Percentiles rank a stretch among this genome's conserved stretches.
phyloP scores from a whole-genome alignment of 73 alveolate species.

The Diophrys appendiculata region DNA sequence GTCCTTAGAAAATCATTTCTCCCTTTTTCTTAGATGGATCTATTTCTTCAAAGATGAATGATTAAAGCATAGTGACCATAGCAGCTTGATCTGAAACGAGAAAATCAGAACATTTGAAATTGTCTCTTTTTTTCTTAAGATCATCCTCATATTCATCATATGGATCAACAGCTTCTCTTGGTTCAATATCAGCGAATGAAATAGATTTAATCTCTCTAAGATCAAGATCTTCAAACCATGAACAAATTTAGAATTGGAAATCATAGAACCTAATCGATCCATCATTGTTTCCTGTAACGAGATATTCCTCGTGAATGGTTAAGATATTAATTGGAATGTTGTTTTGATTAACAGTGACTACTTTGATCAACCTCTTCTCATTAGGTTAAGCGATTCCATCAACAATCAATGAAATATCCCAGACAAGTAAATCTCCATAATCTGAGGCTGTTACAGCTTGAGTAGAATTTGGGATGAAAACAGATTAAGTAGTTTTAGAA shows the following conservation, averaged over 20 bases:
- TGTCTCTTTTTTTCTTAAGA: conserved; percentile 50
- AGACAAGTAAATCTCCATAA: conserved; percentile 93
- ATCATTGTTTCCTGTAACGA: conserved; percentile 95
- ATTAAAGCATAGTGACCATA: conserved; percentile 77
- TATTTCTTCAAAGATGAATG: conserved; percentile 80
- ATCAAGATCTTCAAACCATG: conserved; percentile 96
- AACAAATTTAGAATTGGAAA: conserved; percentile 89
- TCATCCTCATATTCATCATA: conserved; percentile 71
- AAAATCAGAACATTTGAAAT: conserved; percentile 90
- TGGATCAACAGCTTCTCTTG: conserved; percentile 50
- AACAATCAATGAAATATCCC: conserved; percentile 96
- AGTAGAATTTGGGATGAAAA: conserved; percentile 82
- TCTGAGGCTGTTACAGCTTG: conserved; percentile 95
- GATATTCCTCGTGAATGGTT: conserved; percentile 90
- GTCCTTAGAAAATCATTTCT: conserved; percentile 86
- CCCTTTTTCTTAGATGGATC: conserved; percentile 89
- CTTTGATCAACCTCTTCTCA: conserved; percentile 93
- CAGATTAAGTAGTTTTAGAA: conserved; percentile 90
- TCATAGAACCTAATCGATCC: conserved; percentile 97
- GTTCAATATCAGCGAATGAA: conserved; percentile 87
- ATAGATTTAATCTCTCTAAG: conserved; percentile 79
- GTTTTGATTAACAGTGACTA: conserved; percentile 74
- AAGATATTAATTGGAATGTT: conserved; percentile 84
- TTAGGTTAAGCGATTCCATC: conserved; percentile 95
- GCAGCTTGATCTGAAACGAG: conserved; percentile 91